Base-by-base conservation (phyloP, 2,329 filamentous ascomycete genomes). In the Pseudogymnoascus sp. region DNA sequence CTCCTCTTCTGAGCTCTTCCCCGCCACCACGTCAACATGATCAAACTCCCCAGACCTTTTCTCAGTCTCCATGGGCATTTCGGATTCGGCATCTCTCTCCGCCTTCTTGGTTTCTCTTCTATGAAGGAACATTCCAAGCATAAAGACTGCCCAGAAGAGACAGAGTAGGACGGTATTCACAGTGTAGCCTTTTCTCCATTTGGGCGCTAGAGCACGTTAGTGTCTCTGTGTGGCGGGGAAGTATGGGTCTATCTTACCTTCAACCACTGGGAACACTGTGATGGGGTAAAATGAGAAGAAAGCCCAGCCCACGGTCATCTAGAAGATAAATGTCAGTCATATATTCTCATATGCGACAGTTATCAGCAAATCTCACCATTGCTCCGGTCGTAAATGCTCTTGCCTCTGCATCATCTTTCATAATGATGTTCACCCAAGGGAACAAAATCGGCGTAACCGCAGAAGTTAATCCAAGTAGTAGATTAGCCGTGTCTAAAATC, bases 291-390 rank as follows among this genome's bases (percentile, higher is more conserved):
- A 71, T 12, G 67, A 66, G 65, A 70, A 69, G 62, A 72, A 67
- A 1, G 66, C 70, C 70, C 69, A 72, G 1, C 70, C 71, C 9
- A 72, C 64, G 3, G 73, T 75, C 72, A 76, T 73, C 73, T 73
- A 36, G 6, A 23, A 16, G 11, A 18, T 53, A 31, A 31, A 18
- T 53, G 4, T 53, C 5, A 53, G 46, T 16, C 14, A 16, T 18
- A 21, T 36, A 11, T 11, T 40, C 14, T 21, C 43, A 16, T 25
- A 31, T 31, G 25, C 46, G n/a, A 11, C 5, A 14, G 11, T n/a
- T 40, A 36, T 37, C 7, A 18, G 38, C 1, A 5, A 8, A 40
- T 21, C 21, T 53, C 65, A 69, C 70, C 70, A 74, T 74, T 5
- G 72, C 72, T 40, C 73, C 73, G 8, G 72, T 72, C 1, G 72